These are phyloP conservation scores for Pythium monospermum DNA, from an alignment of 352 stramenopile genomes.

Conservation along the genomic window DNA sequence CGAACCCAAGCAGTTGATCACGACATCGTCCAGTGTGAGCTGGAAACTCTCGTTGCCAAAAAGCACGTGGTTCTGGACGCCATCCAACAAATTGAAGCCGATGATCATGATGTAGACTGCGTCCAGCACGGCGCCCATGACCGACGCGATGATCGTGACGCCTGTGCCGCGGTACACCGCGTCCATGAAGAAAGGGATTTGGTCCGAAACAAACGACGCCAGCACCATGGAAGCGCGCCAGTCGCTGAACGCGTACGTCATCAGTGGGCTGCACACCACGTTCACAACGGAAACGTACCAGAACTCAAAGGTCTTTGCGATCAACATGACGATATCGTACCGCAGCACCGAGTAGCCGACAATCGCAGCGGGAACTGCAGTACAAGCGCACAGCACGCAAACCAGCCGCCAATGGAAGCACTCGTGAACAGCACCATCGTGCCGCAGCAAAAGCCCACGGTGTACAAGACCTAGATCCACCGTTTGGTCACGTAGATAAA, in stretches of 20 bases:
- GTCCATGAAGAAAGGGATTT: conserved; percentile 7
- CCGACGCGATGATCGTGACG: conserved; percentile 2
- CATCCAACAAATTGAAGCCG: neutral
- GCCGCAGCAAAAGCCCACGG: neutral
- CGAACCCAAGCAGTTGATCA: neutral
- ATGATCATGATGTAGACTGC: neutral
- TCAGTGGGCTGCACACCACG: neutral
- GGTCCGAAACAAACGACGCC: neutral
- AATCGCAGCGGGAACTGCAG: neutral
- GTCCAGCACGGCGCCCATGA: neutral
- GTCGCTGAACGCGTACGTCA: neutral
- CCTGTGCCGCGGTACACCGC: neutral
- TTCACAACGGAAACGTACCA: conserved; percentile 1
- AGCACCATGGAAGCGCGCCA: neutral
- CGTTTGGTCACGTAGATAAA: neutral
- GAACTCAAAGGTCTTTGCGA: no score
- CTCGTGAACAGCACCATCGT: neutral
- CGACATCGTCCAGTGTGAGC: neutral
- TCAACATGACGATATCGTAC: no score
- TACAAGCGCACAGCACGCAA: no score
- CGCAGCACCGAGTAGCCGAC: neutral
- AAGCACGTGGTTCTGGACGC: neutral
- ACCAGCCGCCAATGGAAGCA: neutral
- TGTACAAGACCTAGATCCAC: neutral
- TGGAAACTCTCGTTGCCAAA: neutral